Evolutionary conservation across 768 basidiomycete species (phyloP).

Genomic region (Rhodosporidiobolus odoratus): DNA sequence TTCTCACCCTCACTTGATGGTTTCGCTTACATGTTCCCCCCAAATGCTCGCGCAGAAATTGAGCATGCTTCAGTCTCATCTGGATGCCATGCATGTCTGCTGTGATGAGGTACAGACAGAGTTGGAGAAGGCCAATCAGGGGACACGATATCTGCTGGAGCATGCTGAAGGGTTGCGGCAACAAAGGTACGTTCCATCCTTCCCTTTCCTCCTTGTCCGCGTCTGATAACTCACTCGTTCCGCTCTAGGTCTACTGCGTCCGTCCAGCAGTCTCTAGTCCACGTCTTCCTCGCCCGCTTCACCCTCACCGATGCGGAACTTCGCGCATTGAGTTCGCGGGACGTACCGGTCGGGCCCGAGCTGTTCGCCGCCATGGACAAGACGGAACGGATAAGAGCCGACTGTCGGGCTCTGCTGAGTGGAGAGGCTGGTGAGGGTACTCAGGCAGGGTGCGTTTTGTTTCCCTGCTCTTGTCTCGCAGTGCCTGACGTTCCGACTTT

Average conservation of each 20-base stretch:
- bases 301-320: constrained; percentile 70
- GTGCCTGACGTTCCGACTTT: neutral
- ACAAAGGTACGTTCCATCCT: constrained; percentile 43
- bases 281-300: constrained; percentile 75
- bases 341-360: constrained; percentile 64
- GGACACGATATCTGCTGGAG: constrained; percentile 42
- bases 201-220: neutral
- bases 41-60: constrained; percentile 60
- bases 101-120: constrained; percentile 40
- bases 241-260: constrained; percentile 18
- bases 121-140: constrained; percentile 37
- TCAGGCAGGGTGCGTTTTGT: constrained; percentile 45
- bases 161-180: constrained; percentile 46
- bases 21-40: neutral
- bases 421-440: constrained; percentile 52
- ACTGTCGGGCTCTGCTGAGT: constrained; percentile 79
- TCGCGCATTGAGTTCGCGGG: constrained; percentile 68
- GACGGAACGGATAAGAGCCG: constrained; percentile 70
- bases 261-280: constrained; percentile 52
- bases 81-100: constrained; percentile 64
- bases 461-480: too few relatives aligned
- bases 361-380: constrained; percentile 87
- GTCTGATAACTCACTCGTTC: neutral
- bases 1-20: neutral
- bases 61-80: constrained; percentile 67